phyloP scores from a whole-genome alignment of 2,329 filamentous ascomycete species.

The Rhynchosporium agropyri region DNA sequence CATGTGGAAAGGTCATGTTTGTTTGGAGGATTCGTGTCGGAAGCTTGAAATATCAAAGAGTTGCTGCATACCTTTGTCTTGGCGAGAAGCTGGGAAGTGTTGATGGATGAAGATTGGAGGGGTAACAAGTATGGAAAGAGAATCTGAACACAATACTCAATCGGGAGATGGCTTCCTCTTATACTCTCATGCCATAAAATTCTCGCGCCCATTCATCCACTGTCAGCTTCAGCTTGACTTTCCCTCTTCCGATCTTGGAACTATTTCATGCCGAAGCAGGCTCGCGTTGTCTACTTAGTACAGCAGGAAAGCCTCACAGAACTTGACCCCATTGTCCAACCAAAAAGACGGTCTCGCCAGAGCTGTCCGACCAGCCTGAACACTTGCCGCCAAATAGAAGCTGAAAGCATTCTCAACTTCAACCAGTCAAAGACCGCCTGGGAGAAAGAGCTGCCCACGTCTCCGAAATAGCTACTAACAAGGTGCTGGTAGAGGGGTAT shows the following conservation, averaged over 20 bases:
- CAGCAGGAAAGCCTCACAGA: constrained; percentile 1
- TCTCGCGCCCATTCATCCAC: background rate
- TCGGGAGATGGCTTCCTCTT: constrained; percentile 17
- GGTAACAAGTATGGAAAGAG: background rate
- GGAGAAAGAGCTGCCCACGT: constrained; percentile 9
- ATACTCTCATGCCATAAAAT: constrained; percentile 11
- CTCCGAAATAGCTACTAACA: constrained; percentile 7
- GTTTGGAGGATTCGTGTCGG: background rate
- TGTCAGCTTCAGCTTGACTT: background rate
- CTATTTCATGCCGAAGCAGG: constrained; percentile 9
- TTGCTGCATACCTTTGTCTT: constrained; percentile 17
- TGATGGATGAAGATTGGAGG: background rate
- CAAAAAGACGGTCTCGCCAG: constrained; percentile 5
- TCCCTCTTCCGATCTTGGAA: constrained; percentile 9
- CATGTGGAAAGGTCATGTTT: background rate
- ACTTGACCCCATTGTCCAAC: background rate
- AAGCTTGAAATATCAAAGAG: background rate
- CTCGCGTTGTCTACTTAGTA: constrained; percentile 1
- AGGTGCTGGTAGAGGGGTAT: constrained; percentile 10
- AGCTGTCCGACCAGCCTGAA: background rate
- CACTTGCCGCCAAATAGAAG: background rate
- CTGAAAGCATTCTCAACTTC: constrained; percentile 6
- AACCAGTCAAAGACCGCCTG: constrained; percentile 7
- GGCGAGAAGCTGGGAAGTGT: background rate
- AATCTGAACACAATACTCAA: background rate